Conservation (phyloP, 176 grass and related monocot species). For the Triticum timopheevii region DNA sequence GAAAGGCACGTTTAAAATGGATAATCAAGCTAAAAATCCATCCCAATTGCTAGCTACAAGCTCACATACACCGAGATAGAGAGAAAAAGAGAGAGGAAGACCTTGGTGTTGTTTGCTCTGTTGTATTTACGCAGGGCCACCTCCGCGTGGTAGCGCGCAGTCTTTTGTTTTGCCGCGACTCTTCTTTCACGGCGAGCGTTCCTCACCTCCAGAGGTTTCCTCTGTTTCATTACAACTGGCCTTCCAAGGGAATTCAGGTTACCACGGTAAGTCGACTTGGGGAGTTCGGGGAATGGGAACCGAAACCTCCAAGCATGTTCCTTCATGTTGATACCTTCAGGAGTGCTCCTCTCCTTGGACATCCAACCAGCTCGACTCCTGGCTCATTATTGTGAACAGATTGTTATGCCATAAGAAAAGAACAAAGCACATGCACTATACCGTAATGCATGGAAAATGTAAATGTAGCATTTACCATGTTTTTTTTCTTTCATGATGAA, state of each 20-base stretch:
- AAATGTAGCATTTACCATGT: neutral
- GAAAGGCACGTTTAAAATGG: neutral
- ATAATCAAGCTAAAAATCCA: neutral
- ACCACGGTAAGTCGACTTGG: neutral
- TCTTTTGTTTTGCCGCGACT: neutral
- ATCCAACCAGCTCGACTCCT: neutral
- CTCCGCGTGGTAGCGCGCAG: neutral
- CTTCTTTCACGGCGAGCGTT: neutral
- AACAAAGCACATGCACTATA: neutral
- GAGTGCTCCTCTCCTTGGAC: slow-evolving; percentile 15
- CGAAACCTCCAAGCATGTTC: neutral
- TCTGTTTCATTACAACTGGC: neutral
- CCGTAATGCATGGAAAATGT: neutral
- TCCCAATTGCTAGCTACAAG: neutral
- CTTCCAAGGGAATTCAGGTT: neutral
- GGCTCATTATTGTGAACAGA: neutral
- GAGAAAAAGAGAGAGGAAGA: neutral
- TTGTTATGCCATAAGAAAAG: neutral
- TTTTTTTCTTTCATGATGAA: neutral
- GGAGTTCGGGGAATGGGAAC: neutral
- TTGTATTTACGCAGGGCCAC: neutral
- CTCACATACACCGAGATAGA: neutral
- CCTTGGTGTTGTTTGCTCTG: slow-evolving; percentile 1
- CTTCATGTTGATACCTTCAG: slow-evolving; percentile 7
- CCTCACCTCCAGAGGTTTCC: neutral